These are phyloP conservation scores for Meira nashicola DNA, from an alignment of 1,284 basidiomycete genomes.

Conservation along the genomic window DNA sequence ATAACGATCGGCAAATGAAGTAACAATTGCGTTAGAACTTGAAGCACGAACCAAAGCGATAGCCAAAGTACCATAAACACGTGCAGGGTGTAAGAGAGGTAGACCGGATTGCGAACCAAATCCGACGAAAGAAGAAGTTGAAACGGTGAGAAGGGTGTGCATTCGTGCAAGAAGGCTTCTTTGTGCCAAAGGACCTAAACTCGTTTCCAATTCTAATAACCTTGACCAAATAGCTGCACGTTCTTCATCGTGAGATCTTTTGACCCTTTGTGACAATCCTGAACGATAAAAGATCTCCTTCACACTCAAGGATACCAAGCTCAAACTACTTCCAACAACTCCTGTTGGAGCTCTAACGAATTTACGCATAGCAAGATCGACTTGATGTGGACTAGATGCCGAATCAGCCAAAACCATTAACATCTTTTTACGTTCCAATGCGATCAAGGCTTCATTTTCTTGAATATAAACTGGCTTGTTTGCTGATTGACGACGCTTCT, in stretches of 20 bases:
- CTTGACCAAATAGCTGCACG: conserved; percentile 20
- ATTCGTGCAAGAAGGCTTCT: conserved; percentile 26
- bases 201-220: conserved; percentile 35
- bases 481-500: neutral
- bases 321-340: neutral
- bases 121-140: conserved; percentile 20
- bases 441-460: conserved; percentile 10
- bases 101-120: neutral
- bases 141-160: conserved; percentile 28
- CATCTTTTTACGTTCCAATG: conserved; percentile 18
- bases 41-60: conserved; percentile 29
- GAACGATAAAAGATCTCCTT: neutral
- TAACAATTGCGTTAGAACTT: conserved; percentile 21
- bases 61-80: conserved; percentile 27
- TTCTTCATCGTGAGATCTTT: conserved; percentile 9
- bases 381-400: conserved; percentile 15
- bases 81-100: conserved; percentile 16
- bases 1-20: conserved; percentile 21
- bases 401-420: conserved; percentile 12
- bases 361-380: conserved; percentile 16
- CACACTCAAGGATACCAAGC: neutral
- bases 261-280: neutral
- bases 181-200: conserved; percentile 25
- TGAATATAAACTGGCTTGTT: conserved; percentile 8
- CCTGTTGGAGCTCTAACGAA: conserved; percentile 18